phyloP scores from a whole-genome alignment of 352 stramenopile species.

The Halophytophthora polymorphica region DNA sequence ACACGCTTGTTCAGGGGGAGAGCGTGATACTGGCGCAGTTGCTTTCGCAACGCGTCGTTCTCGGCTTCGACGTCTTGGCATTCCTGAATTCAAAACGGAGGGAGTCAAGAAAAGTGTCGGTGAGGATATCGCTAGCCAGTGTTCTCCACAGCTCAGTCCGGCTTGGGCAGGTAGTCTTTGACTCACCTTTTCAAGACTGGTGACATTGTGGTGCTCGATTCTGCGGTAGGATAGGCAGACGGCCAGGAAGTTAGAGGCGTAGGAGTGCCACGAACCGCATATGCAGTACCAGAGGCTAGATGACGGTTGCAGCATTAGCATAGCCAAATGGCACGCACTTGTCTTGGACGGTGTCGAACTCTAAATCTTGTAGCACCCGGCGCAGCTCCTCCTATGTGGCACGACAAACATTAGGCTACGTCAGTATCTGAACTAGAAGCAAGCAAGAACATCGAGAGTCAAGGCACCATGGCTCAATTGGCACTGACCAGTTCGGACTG shows the following conservation, averaged over 20 bases:
- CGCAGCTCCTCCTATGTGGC: constrained; percentile 14
- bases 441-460: not conserved
- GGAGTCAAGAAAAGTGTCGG: not conserved
- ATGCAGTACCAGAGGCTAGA: too few species aligned
- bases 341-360: constrained; percentile 14
- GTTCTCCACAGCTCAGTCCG: too few species aligned
- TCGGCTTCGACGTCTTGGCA: constrained; percentile 29
- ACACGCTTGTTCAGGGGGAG: constrained; percentile 37
- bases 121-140: not conserved
- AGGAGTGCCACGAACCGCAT: too few species aligned
- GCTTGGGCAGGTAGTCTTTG: too few species aligned
- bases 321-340: constrained; percentile 13
- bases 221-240: constrained; percentile 3
- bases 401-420: too few species aligned
- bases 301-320: too few species aligned
- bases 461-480: not conserved
- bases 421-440: not conserved
- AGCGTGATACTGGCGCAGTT: constrained; percentile 35
- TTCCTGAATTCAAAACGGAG: constrained; percentile 14
- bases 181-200: constrained; percentile 24
- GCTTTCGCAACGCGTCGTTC: constrained; percentile 24
- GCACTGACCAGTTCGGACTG: constrained; percentile 31
- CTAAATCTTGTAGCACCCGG: constrained; percentile 16
- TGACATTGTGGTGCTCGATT: constrained; percentile 32
- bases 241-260: too few species aligned